phyloP scores from a whole-genome alignment of 352 stramenopile species.

The Saprolegnia parasitica region DNA sequence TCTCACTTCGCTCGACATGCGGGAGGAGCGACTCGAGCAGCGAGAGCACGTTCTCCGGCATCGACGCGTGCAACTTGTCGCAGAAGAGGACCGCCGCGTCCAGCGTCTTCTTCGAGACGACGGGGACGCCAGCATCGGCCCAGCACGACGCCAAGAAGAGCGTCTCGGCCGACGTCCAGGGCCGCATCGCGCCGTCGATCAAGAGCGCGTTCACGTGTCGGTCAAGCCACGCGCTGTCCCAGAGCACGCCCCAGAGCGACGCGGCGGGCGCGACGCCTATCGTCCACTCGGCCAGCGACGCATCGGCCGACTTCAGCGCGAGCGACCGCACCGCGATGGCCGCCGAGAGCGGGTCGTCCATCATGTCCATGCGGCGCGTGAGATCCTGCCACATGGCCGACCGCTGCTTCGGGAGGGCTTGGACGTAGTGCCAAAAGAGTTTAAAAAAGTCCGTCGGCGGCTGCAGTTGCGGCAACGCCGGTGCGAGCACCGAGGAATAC shows the following conservation, averaged over 20 bases:
- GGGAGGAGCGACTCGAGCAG: slow-evolving; percentile 10
- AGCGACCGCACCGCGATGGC: neutral
- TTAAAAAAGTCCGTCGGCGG: neutral
- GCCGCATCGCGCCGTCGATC: neutral
- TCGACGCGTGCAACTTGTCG: neutral
- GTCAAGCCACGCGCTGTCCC: slow-evolving; percentile 19
- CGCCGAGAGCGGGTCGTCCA: neutral
- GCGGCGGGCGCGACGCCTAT: too few relatives aligned
- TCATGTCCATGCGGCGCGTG: neutral
- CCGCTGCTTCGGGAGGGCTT: neutral
- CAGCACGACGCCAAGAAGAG: slow-evolving; percentile 6
- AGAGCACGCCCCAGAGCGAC: neutral
- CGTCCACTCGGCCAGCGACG: neutral
- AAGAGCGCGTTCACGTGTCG: neutral
- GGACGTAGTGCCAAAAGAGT: neutral
- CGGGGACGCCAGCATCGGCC: neutral
- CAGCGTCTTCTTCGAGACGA: neutral
- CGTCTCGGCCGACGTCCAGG: neutral
- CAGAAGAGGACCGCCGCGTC: neutral
- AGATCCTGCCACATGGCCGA: neutral
- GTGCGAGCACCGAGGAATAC: neutral
- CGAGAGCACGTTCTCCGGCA: neutral
- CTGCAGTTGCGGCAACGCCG: neutral
- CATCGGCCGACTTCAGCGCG: neutral
- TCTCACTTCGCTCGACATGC: neutral